Percentiles rank a stretch among this genome's conserved stretches.
These are phyloP conservation scores for Talaromyces thailandensis DNA, from an alignment of 495 filamentous ascomycete genomes.

Conservation along the genomic window DNA sequence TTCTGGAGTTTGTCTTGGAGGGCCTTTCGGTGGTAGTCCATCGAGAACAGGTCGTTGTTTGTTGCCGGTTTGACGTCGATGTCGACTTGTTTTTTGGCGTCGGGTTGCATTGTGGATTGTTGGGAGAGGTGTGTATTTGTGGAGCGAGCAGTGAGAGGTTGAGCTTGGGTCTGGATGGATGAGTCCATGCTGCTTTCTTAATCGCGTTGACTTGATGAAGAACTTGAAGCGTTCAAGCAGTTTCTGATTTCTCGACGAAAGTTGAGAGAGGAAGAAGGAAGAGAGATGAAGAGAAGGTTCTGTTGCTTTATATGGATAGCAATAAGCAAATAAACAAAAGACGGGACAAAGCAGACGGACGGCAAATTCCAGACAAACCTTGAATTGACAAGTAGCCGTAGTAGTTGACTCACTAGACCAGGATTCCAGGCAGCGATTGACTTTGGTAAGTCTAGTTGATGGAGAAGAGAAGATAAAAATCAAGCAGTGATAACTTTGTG, in stretches of 20 bases:
- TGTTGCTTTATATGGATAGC: not conserved
- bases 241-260: not conserved
- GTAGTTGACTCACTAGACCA: not conserved
- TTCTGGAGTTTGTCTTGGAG: slow-evolving; percentile 61
- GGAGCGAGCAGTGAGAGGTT: slow-evolving; percentile 33
- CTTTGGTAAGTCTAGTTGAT: not conserved
- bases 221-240: not conserved
- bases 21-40: slow-evolving; percentile 76
- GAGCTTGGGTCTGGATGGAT: slow-evolving; percentile 18
- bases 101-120: not conserved
- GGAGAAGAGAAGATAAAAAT: not conserved
- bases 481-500: not conserved
- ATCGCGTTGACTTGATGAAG: not conserved
- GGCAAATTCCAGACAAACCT: not conserved
- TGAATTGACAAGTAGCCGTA: not conserved
- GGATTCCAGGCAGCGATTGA: not conserved
- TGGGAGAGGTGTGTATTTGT: slow-evolving; percentile 33
- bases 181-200: not conserved
- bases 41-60: slow-evolving; percentile 25
- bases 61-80: slow-evolving; percentile 9
- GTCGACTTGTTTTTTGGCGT: slow-evolving; percentile 19
- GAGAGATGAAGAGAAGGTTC: not conserved
- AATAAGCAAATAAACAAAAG: not conserved
- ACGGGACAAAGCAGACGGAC: not conserved
- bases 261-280: not conserved